phyloP scores from a whole-genome alignment of 2,329 filamentous ascomycete genomes.

The Xylogone sp. region DNA sequence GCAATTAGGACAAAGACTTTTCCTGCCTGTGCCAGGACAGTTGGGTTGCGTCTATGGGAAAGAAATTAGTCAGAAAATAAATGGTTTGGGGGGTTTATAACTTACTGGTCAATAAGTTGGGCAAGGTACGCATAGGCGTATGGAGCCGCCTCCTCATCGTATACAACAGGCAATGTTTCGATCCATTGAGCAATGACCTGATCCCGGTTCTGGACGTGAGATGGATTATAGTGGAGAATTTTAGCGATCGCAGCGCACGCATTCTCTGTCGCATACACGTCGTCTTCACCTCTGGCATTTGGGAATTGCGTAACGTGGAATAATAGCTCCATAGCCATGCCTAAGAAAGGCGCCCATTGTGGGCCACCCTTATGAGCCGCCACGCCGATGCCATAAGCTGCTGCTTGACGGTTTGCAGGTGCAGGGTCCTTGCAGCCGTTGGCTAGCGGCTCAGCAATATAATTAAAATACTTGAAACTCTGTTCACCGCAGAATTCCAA shows the following conservation, averaged over 20 bases:
- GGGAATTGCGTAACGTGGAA: conserved; percentile 81
- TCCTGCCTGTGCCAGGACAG: conserved; percentile 70
- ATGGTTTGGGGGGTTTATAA: conserved; percentile 22
- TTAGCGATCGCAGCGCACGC: conserved; percentile 95
- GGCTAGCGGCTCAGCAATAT: conserved; percentile 83
- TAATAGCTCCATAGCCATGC: conserved; percentile 72
- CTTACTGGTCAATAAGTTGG: conserved; percentile 91
- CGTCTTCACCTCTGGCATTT: conserved; percentile 83
- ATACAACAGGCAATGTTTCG: conserved; percentile 83
- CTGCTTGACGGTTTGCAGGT: conserved; percentile 90
- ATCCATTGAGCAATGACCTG: conserved; percentile 82
- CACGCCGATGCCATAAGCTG: conserved; percentile 92
- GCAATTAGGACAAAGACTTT: conserved; percentile 83
- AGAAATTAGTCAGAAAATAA: conserved; percentile 24
- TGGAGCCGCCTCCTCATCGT: conserved; percentile 95
- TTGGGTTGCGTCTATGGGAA: conserved; percentile 77
- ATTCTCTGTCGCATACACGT: conserved; percentile 96
- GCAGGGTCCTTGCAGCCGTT: conserved; percentile 82
- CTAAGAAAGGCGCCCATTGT: conserved; percentile 84
- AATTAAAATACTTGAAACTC: conserved; percentile 79
- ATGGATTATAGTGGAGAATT: conserved; percentile 85
- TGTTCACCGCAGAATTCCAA: conserved; percentile 92
- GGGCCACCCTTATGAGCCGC: conserved; percentile 89
- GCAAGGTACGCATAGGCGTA: conserved; percentile 92
- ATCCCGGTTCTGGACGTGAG: conserved; percentile 71